Evolutionary conservation across 495 filamentous ascomycete species (phyloP).

Genomic region (Penicillium ucsense): DNA sequence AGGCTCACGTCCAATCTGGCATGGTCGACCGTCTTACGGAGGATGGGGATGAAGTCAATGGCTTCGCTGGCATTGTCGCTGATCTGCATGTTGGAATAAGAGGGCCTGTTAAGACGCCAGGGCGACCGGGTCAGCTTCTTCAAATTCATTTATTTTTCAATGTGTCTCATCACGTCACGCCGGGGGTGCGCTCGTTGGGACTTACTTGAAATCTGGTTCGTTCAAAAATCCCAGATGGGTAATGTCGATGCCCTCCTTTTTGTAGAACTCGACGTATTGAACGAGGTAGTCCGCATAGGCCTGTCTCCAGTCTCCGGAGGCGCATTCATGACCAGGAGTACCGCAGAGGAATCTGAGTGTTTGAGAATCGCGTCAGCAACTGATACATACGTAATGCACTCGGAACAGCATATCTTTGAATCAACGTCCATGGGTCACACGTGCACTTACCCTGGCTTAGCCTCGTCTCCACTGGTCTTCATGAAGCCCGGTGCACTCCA

Average conservation of each 20-base stretch:
- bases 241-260: background rate
- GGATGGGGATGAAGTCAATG: background rate
- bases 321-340: background rate
- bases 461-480: background rate
- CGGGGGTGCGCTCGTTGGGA: background rate
- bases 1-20: background rate
- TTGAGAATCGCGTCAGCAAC: background rate
- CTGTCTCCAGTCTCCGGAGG: background rate
- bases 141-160: no score
- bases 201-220: background rate
- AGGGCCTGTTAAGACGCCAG: background rate
- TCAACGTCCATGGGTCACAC: background rate
- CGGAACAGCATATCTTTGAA: no score
- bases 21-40: background rate
- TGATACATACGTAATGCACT: no score
- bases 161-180: no score
- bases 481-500: background rate
- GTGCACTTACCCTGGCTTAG: background rate
- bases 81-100: background rate
- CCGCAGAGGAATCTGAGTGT: background rate
- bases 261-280: background rate
- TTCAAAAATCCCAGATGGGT: background rate
- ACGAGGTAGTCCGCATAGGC: background rate
- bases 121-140: no score
- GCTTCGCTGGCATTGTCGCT: background rate